Evolutionary conservation across 768 basidiomycete species (phyloP), one percentile per base, ranked within the genome.

Genomic region (Coprinopsis sp.): DNA sequence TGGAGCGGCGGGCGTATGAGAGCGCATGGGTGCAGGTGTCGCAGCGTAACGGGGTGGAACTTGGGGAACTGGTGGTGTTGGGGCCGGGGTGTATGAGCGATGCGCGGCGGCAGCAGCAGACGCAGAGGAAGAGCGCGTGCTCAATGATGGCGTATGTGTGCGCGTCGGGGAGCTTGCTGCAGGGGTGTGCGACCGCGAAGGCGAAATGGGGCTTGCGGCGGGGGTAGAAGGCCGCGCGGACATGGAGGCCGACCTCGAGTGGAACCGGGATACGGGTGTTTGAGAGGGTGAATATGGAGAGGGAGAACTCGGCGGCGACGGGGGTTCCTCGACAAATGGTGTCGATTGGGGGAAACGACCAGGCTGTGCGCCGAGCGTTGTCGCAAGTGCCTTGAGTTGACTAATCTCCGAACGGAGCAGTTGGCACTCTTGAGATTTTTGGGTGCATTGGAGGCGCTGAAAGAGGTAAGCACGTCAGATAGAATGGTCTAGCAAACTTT

Each of bases 351-450:
- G 66, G 51, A 65, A 65, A 46, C 63, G 54, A 41, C 60, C 57
- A 3, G 67, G 53, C 14, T 69, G 59, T 7, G 62, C 63, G 51
- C 60, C 70, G 33, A 69, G 61, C 13, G 70, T 74, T 12, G 72
- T 69, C 42, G 70, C 69, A 49, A 73, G 60, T 16, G 72, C 70
- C 62, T 73, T 77, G 52, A 73, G 59, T 42, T 83, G 77, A 64
- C 66, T 78, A 46, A 84, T 64, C 66, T 89, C 86, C 47, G 74
- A 73, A 45, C 79, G 81, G 34, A 87, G 73, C 55, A 72, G 72
- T 59, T 83, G 81, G 59, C 73, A 80, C 67, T 87, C 86, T 67
- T 82, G 82, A 47, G 78, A 72, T 73, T 83, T 83, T 70, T 81
- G 78, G 52, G 72, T 66, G 64, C 80, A 81, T 61, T 75, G 71